Evolutionary conservation across 176 grass and related monocot genomes (phyloP).

Genomic region (Carex kokanica): DNA sequence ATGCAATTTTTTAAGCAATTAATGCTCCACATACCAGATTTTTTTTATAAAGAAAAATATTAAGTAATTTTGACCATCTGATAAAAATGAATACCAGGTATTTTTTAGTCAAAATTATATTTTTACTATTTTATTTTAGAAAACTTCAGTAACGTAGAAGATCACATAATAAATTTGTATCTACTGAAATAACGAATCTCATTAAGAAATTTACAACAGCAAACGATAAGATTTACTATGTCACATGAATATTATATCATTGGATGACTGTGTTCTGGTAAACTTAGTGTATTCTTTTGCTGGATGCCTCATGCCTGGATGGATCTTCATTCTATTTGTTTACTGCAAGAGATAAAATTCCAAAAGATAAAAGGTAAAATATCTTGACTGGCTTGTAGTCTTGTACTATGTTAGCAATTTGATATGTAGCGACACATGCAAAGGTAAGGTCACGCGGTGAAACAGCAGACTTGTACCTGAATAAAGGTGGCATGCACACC

Average conservation of each 20-base stretch:
- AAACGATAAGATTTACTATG: slow-evolving; percentile 8
- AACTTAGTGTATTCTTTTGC: not conserved
- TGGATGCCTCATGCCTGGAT: not conserved
- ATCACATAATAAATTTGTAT: not conserved
- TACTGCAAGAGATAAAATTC: not conserved
- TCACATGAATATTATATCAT: not conserved
- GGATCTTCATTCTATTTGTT: not conserved
- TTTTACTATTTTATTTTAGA: too few species aligned
- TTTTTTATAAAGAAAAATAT: too few species aligned
- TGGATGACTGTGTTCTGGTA: not conserved
- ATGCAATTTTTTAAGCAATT: too few species aligned
- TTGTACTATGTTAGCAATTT: not conserved
- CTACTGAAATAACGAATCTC: slow-evolving; percentile 1
- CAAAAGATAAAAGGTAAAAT: not conserved
- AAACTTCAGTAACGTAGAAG: not conserved
- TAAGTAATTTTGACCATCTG: too few species aligned
- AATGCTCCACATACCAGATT: too few species aligned
- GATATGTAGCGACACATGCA: not conserved
- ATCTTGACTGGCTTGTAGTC: not conserved
- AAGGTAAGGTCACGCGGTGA: not conserved
- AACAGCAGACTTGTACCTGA: not conserved
- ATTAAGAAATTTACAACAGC: not conserved
- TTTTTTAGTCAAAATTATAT: too few species aligned
- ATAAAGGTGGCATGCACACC: not conserved
- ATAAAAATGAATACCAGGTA: too few species aligned